Conservation (phyloP, 768 basidiomycete genomes). For the Russula vinacea region DNA sequence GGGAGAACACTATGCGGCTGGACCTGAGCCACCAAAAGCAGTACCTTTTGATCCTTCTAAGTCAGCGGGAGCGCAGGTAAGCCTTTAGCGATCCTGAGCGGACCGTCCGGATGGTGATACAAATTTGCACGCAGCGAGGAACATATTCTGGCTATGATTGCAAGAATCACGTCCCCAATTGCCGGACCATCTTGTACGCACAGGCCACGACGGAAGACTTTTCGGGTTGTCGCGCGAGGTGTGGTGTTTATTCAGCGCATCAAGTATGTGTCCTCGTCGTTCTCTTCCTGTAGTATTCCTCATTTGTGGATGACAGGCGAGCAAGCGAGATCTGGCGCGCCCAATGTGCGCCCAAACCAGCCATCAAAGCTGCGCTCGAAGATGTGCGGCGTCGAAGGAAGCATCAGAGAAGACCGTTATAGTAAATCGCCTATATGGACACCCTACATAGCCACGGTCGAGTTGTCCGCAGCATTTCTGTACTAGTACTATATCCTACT, state of each 20-base stretch:
- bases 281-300: conserved; percentile 6
- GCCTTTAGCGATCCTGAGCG: conserved; percentile 22
- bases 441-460: background rate
- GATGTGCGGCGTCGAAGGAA: conserved; percentile 51
- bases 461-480: background rate
- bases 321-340: conserved; percentile 63
- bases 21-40: conserved; percentile 83
- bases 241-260: conserved; percentile 63
- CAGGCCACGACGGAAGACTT: conserved; percentile 44
- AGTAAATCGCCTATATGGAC: background rate
- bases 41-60: conserved; percentile 75
- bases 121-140: conserved; percentile 51
- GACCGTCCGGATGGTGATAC: background rate
- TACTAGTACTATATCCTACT: background rate
- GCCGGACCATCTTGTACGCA: conserved; percentile 38
- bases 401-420: conserved; percentile 5
- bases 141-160: conserved; percentile 71
- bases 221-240: conserved; percentile 56
- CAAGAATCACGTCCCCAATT: conserved; percentile 67
- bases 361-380: conserved; percentile 61
- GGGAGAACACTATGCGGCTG: conserved; percentile 76
- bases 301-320: conserved; percentile 42
- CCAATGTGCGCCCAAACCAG: conserved; percentile 57
- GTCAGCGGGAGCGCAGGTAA: conserved; percentile 68
- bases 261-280: conserved; percentile 45